Base-by-base conservation (phyloP, 192 early-diverging fungal species). In the Backusella sp. region DNA sequence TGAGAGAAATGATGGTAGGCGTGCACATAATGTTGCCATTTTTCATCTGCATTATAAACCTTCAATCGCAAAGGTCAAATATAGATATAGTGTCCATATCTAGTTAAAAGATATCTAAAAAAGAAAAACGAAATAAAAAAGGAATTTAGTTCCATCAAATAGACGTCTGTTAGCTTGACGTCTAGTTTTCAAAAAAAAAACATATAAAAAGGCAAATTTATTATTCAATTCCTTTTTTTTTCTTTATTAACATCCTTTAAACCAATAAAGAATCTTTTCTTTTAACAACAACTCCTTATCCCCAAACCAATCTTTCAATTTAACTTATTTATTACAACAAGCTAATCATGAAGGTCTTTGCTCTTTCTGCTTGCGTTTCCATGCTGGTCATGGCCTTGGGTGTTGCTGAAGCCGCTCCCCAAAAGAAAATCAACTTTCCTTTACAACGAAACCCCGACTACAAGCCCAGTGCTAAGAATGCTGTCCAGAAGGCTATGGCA, bases 391-490 rank as follows among this genome's bases (percentile, higher is more conserved):
- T 70, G 39, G 37, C 69, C 30, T 37, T 44, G 11, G 23, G 14
- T 28, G 37, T 44, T 17, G 28, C 30, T 59, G 72, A 26, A 4
- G 52, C 44, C 3, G 30, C 46, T 73, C 49, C 32, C 19, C 39
- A 32, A 21, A 42, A 72, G 42, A 72, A 42, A 41, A 15, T 75
- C 34, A 71, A 52, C 12, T 36, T 81, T 36, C 71, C 67, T 26
- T 23, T 81, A 15, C 28, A 52, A n/a, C 26, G 53, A 7, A 81
- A 81, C 30, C 72, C 72, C 39, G 30, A 74, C 7, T 80, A 77
- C 15, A 46, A 79, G 11, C 68, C 41, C 14, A 82, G 76, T 69
- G 79, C 78, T 39, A 80, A 42, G 68, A 32, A 65, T 39, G 73
- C 70, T 30, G 70, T 80, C 53, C 68, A 42, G 6, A 80, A 75